A percentile compares a stretch with the other conserved stretches of the same genome.
These are phyloP conservation scores for Fabrea salina DNA, from an alignment of 169 alveolate genomes.

Conservation along the genomic window DNA sequence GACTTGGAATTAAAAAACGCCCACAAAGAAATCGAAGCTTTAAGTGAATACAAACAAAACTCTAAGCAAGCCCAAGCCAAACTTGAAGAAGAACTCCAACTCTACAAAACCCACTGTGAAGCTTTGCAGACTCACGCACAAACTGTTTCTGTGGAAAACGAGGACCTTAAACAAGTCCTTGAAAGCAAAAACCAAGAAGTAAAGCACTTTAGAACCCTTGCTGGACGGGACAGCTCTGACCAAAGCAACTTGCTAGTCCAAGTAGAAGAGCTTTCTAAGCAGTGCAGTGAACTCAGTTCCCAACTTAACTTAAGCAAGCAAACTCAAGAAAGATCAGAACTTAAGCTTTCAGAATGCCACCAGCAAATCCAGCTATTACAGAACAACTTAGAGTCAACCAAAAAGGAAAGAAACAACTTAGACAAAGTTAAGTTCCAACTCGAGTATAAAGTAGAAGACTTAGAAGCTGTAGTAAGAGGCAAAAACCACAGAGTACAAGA, in stretches of 20 bases:
- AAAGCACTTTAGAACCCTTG: background rate
- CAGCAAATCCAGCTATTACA: too few relatives aligned
- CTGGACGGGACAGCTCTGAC: too few relatives aligned
- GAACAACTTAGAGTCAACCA: too few relatives aligned
- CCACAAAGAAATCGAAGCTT: background rate
- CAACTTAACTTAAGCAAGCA: too few relatives aligned
- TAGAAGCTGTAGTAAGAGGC: constrained; percentile 1
- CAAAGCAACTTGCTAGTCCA: too few relatives aligned
- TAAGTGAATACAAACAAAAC: background rate
- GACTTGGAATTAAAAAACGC: constrained; percentile 10
- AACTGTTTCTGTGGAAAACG: background rate
- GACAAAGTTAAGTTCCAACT: background rate
- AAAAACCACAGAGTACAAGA: constrained; percentile 9
- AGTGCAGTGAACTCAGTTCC: too few relatives aligned
- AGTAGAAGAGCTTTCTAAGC: too few relatives aligned
- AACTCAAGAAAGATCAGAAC: too few relatives aligned
- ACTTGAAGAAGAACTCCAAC: background rate
- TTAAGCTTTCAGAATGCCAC: too few relatives aligned
- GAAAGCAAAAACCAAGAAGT: constrained; percentile 13
- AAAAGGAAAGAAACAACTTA: background rate
- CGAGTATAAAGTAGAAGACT: background rate
- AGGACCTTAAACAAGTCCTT: background rate
- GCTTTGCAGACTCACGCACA: background rate
- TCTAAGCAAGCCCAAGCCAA: background rate
- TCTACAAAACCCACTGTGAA: constrained; percentile 5